Percentiles rank a stretch among this genome's conserved stretches.
Evolutionary conservation across 495 filamentous ascomycete genomes (phyloP).

Genomic region (Hypoxylon trugodes): DNA sequence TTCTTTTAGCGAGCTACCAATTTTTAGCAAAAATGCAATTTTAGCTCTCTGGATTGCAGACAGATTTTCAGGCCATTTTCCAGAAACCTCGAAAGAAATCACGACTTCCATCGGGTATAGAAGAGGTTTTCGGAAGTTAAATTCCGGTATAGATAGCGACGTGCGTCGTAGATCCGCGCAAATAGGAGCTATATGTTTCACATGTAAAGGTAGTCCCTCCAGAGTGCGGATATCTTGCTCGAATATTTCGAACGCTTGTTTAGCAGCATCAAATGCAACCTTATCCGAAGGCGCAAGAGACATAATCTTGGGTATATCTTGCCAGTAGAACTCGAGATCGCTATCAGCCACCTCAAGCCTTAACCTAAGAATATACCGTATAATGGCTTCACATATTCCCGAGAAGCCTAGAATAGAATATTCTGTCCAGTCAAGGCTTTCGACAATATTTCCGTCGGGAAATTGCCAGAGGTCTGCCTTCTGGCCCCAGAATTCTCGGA

Average conservation of each 20-base stretch:
- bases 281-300: slow-evolving; percentile 53
- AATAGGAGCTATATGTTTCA: slow-evolving; percentile 78
- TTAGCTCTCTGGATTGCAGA: slow-evolving; percentile 92
- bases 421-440: slow-evolving; percentile 83
- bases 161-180: slow-evolving; percentile 77
- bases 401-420: slow-evolving; percentile 56
- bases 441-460: slow-evolving; percentile 75
- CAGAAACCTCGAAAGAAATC: slow-evolving; percentile 92
- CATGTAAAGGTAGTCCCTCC: slow-evolving; percentile 79
- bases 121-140: slow-evolving; percentile 49
- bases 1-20: slow-evolving; percentile 72
- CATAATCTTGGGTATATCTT: slow-evolving; percentile 67
- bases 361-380: slow-evolving; percentile 71
- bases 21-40: slow-evolving; percentile 86
- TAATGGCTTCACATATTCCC: slow-evolving; percentile 79
- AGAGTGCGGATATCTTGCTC: slow-evolving; percentile 77
- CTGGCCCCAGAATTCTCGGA: slow-evolving; percentile 79
- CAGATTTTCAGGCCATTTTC: slow-evolving; percentile 91
- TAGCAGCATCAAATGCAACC: slow-evolving; percentile 60
- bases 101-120: slow-evolving; percentile 66
- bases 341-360: slow-evolving; percentile 65
- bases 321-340: slow-evolving; percentile 66
- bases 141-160: slow-evolving; percentile 62
- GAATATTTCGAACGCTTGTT: slow-evolving; percentile 70
- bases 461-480: slow-evolving; percentile 78